Conservation (phyloP, 2,329 filamentous ascomycete genomes). For the Dryadomyces quercivorus region DNA sequence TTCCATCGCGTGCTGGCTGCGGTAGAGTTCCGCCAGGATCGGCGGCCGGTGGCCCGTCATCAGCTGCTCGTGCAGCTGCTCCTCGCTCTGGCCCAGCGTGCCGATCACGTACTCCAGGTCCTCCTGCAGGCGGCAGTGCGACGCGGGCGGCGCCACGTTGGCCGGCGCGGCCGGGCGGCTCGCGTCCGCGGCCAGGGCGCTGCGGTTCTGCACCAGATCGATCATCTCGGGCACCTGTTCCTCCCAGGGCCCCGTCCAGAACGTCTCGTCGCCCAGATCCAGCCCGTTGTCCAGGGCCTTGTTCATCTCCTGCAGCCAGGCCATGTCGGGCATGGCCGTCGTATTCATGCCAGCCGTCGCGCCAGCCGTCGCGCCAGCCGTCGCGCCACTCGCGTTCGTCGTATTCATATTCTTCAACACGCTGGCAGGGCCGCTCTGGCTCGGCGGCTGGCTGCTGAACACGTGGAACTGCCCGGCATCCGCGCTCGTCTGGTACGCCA, state of each 20-base stretch:
- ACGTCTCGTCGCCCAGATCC: not conserved
- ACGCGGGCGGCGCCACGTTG: not conserved
- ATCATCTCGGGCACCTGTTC: not conserved
- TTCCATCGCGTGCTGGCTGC: not conserved
- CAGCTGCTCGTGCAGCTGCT: not conserved
- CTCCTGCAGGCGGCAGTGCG: not conserved
- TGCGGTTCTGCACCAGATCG: not conserved
- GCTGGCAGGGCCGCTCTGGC: not conserved
- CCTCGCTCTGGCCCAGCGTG: not conserved
- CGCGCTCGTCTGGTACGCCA: conserved; percentile 4
- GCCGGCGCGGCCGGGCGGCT: no score
- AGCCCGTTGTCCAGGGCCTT: not conserved
- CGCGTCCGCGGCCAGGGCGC: no score
- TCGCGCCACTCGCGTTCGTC: not conserved
- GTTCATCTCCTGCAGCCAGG: not conserved
- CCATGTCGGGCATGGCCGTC: not conserved
- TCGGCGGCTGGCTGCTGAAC: conserved; percentile 5
- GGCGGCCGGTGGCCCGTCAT: conserved; percentile 2
- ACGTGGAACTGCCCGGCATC: conserved; percentile 4
- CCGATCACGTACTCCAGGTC: not conserved
- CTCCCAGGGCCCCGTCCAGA: not conserved
- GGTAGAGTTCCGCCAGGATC: not conserved
- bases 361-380: no score
- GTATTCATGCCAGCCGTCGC: no score
- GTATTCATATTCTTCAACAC: not conserved